These are phyloP conservation scores for Penicillium sp. DNA, from an alignment of 2,329 filamentous ascomycete genomes.

Conservation along the genomic window DNA sequence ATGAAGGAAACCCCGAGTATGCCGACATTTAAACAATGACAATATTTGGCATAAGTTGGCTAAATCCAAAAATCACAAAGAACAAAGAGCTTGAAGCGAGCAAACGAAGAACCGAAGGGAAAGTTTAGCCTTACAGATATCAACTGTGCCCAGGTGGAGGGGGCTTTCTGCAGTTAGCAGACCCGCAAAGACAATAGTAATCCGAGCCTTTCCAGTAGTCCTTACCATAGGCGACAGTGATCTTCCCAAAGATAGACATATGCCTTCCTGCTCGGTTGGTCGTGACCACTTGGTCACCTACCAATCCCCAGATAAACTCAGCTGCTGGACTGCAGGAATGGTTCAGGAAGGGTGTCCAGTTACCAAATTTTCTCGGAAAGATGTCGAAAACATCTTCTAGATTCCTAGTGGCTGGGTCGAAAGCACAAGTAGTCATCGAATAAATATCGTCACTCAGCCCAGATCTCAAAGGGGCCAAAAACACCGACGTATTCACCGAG, in stretches of 20 bases:
- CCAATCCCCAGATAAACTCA: slow-evolving; percentile 13
- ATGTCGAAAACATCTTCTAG: not conserved
- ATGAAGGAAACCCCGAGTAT: too few relatives aligned
- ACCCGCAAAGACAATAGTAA: not conserved
- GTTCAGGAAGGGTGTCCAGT: slow-evolving; percentile 39
- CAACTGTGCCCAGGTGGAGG: too few relatives aligned
- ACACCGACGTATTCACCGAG: slow-evolving; percentile 30
- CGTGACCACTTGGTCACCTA: slow-evolving; percentile 24
- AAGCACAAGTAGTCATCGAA: not conserved
- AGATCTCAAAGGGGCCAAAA: slow-evolving; percentile 8
- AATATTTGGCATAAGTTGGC: too few relatives aligned
- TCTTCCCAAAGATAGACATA: slow-evolving; percentile 33
- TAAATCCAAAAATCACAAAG: too few relatives aligned
- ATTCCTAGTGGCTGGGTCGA: too few relatives aligned
- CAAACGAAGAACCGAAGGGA: too few relatives aligned
- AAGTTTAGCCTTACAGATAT: too few relatives aligned
- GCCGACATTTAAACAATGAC: too few relatives aligned
- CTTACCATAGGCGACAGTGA: slow-evolving; percentile 35
- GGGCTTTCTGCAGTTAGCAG: not conserved
- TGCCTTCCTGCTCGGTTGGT: slow-evolving; percentile 23
- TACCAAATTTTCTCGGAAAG: slow-evolving; percentile 24
- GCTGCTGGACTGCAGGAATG: slow-evolving; percentile 35
- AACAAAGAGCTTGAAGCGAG: too few relatives aligned
- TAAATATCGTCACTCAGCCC: not conserved
- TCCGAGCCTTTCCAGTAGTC: slow-evolving; percentile 24